Conservation (phyloP, 192 early-diverging fungal genomes). For the Podila epigama region DNA sequence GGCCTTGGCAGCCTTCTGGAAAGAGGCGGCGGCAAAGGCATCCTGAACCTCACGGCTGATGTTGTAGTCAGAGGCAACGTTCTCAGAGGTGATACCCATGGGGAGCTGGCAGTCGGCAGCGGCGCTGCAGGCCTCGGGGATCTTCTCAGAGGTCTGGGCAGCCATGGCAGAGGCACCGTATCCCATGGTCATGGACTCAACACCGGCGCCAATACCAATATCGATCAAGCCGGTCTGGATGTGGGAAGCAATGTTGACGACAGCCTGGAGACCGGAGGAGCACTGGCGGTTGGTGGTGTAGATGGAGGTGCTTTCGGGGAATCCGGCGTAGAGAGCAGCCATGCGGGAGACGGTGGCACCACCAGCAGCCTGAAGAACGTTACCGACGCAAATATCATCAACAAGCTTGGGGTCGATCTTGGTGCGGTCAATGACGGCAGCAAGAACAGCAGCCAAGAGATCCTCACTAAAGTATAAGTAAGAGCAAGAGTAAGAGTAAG, state of each 20-base stretch:
- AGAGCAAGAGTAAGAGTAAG: neutral
- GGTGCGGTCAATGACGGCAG: constrained; percentile 74
- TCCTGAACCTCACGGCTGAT: constrained; percentile 92
- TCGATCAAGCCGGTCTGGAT: constrained; percentile 90
- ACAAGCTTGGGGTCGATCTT: constrained; percentile 86
- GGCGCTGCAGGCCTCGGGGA: constrained; percentile 68
- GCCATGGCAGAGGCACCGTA: constrained; percentile 84
- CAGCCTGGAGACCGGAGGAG: constrained; percentile 89
- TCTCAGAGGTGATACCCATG: constrained; percentile 96
- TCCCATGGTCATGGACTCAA: constrained; percentile 92
- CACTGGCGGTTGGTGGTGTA: constrained; percentile 96
- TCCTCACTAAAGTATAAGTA: constrained; percentile 54
- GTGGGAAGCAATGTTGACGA: constrained; percentile 81
- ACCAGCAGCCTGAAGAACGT: constrained; percentile 88
- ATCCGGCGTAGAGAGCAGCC: constrained; percentile 89
- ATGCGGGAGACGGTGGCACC: constrained; percentile 90
- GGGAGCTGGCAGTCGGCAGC: constrained; percentile 88
- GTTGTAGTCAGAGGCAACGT: constrained; percentile 90
- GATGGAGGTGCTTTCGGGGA: constrained; percentile 80
- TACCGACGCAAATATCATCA: constrained; percentile 94
- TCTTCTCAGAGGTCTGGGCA: constrained; percentile 75
- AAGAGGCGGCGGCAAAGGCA: constrained; percentile 85
- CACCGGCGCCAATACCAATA: constrained; percentile 91
- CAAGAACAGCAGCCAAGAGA: constrained; percentile 79
- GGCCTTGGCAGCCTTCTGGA: constrained; percentile 83